Base-by-base conservation (phyloP, 257 asterid species). In the Petrea volubilis region DNA sequence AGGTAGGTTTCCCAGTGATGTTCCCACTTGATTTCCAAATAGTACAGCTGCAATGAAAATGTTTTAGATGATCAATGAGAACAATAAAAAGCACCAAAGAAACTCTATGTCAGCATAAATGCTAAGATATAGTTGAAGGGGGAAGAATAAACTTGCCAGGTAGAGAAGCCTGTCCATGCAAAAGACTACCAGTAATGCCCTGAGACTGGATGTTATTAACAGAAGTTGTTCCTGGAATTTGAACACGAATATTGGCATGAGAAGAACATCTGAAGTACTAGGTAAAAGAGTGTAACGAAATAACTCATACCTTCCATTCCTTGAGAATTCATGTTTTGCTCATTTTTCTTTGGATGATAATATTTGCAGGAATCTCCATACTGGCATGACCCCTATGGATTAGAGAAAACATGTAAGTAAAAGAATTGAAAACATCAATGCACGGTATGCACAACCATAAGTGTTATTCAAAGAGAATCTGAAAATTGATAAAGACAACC, bases 291-390 rank as follows among this genome's bases (percentile, higher is more conserved):
- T 40, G 28, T 21, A 75, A 58, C 23, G 52, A 47, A 38, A 56
- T 20, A 67, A 61, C 69, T 11, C 15, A 27, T 73, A 89, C 96
- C 96, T 88, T 77, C 83, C 59, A 51, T 55, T 76, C 73, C 81
- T 73, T 77, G 83, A 75, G 77, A 18, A 58, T 57, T 79, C 58
- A 64, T 31, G 33, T 62, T 75, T 34, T 66, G 82, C 51, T 53
- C 36, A 60, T 80, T 82, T 70, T 79, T 84, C 83, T 77, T 82
- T 44, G 99, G 99, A 81, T 94, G 99, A 82, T 86, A 85, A 76
- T 86, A 89, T 82, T 81, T 89, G 83, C 97, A 94, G 60, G 85
- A 83, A 74, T 91, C 92, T 63, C 98, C 93, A 70, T 88, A 84
- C 44, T 74, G 92, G 85, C 99, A 94, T n/a, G 84, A 84, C 11